Evolutionary conservation across 345 rosid genomes (phyloP).

Genomic region (Bruguiera sexangula): DNA sequence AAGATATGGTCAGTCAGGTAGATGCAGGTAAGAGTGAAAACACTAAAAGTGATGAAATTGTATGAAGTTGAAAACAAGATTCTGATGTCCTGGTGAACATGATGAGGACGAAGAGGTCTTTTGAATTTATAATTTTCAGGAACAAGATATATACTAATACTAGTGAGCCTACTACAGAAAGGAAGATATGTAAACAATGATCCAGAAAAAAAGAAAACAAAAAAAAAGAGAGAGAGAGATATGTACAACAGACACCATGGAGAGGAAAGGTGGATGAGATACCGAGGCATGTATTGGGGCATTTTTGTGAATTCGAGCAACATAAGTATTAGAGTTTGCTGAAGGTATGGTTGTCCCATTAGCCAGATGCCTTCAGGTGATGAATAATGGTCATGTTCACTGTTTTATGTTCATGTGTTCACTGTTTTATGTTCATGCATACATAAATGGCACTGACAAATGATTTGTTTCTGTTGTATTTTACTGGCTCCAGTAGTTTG

Average conservation of each 20-base stretch:
- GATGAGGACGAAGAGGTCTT: background rate
- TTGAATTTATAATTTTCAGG: background rate
- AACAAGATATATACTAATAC: background rate
- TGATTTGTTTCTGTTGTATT: too few species aligned
- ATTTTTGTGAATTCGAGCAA: background rate
- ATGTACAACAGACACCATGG: background rate
- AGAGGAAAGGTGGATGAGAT: background rate
- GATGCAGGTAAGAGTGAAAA: background rate
- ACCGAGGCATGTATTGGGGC: background rate
- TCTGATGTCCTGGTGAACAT: background rate
- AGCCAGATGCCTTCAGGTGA: background rate
- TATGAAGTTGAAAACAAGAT: background rate
- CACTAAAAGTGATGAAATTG: background rate
- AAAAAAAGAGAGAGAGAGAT: too few species aligned
- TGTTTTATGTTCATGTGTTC: background rate
- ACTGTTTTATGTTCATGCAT: background rate
- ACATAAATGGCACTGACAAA: too few species aligned
- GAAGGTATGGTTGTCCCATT: background rate
- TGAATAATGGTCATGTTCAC: background rate
- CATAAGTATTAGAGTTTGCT: background rate
- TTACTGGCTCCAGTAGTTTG: background rate
- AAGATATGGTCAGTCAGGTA: background rate
- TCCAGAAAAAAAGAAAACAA: too few species aligned
- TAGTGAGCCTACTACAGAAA: background rate
- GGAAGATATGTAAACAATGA: background rate